A percentile compares a stretch with the other conserved stretches of the same genome.
Evolutionary conservation across 2,329 filamentous ascomycete genomes (phyloP).

Genomic region (Zasmidium angulare): DNA sequence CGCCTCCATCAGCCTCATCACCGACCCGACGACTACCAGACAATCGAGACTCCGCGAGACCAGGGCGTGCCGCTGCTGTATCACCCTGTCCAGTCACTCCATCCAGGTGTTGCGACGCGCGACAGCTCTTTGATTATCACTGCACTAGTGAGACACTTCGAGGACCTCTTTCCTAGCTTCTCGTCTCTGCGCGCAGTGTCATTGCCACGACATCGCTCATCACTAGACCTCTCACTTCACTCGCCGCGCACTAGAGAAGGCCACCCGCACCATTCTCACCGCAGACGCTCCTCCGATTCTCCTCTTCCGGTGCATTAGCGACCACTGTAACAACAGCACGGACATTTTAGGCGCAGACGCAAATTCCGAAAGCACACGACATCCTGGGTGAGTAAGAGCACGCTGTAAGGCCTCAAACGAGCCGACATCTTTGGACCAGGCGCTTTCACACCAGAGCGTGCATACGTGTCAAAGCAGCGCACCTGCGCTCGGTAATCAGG

Average conservation of each 20-base stretch:
- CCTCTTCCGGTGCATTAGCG: background rate
- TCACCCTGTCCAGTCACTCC: background rate
- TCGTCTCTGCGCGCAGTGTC: background rate
- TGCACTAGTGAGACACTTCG: background rate
- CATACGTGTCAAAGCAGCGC: background rate
- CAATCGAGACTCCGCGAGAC: background rate
- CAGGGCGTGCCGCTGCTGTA: background rate
- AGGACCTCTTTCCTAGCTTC: background rate
- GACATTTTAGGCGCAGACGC: background rate
- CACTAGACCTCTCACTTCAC: background rate
- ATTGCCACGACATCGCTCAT: background rate
- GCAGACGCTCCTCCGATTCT: background rate
- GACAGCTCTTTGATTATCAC: background rate
- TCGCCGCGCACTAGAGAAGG: background rate
- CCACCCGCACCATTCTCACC: background rate
- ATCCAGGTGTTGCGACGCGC: background rate
- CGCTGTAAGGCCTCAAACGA: background rate
- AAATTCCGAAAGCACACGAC: background rate
- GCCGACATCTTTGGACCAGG: background rate
- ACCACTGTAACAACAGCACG: background rate
- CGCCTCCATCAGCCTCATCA: background rate
- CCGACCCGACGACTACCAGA: background rate
- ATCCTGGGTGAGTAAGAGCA: background rate
- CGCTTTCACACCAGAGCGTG: background rate
- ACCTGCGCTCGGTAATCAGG: background rate